Base-by-base conservation (phyloP, 352 stramenopile species). In the Phytophthora parvispora region DNA sequence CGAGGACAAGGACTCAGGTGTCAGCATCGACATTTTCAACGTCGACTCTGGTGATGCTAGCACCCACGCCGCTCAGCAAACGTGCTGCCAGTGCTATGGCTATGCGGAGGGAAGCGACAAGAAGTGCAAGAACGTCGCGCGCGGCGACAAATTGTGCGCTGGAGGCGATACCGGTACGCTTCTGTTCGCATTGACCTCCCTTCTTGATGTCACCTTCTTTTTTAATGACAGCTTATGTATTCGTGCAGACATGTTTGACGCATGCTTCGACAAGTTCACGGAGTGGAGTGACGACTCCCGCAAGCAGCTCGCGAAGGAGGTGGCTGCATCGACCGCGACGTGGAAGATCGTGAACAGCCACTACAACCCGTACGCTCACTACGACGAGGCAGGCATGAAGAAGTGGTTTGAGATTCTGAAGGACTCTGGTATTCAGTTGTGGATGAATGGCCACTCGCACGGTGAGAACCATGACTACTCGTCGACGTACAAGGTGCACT, bases 321-420 rank as follows among this genome's bases (percentile, higher is more conserved):
- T 87, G 34, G 71, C 72, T 4, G 53, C 70, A 16, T 90, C 82
- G 1, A 89, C 40, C 1, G 82, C 82, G 3, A 88, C 81, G 28
- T 90, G 82, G 77, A 90, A 90, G 66, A 82, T 90, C 29, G 79
- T 90, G 16, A 90, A 90, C 72, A 81, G 69, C 25, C 82, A 90
- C 66, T 90, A 90, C 74, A 76, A 55, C 1, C 81, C 82, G 5
- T 86, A 88, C 50, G 74, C 71, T 45, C 81, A 90, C 61, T 87
- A 78, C 55, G 67, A 68, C 24, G 54, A 78, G n/a, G 13, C 34
- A 3, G 74, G 70, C 27, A 63, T 76, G 66, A 52, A 31, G 3
- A 60, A 75, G 48, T 93, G 84, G 84, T 82, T 80, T 60, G 68
- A 83, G 20, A 65, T 84, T 29, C 49, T 87, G 1, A 65, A 75